Base-by-base conservation (phyloP, 2,329 filamentous ascomycete species). In the Coniella vitis region DNA sequence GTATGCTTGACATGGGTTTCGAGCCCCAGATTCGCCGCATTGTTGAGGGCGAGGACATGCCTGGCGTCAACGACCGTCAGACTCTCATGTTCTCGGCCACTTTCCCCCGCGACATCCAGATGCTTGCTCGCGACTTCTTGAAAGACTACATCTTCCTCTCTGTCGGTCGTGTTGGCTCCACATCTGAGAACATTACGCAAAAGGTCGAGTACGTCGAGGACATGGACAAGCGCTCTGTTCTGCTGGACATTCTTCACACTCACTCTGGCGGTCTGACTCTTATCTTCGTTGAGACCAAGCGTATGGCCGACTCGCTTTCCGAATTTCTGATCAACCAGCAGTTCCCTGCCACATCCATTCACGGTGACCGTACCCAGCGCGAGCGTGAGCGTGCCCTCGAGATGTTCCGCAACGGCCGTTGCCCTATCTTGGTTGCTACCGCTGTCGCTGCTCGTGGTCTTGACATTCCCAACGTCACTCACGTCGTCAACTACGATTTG, bases 1-100 rank as follows among this genome's bases (percentile, higher is more conserved):
- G 93, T 69, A 98, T 98, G 93, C 79, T 98, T 79, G 93, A 98
- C 80, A 98, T 98, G 93, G 93, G 93, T 93, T 98, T 98, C 79
- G 93, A 98, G 78, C 93, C 93, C 63, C 93, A 98, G 75, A 98
- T 98, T 66, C 90, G 93, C 64, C 87, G 91, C 62, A 97, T 98
- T 63, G 93, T 98, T 39, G 91, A 97, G 72, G 90, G 90, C 53
- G 93, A 97, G 73, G 93, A 98, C 63, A 98, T 98, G 93, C 93
- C 93, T 50, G 69, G 71, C 46, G 87, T 91, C 53, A 74, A 83
- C 57, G 75, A 79, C 61, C 90, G 93, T 64, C 93, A 98, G 73
- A 98, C 93, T 48, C 91, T 98, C 76, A 98, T 98, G 93, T 98
- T 98, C 70, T 98, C 93, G 36, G 93, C 93, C 68, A 98, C 93